Evolutionary conservation across 2,329 filamentous ascomycete species (phyloP), one percentile per base, ranked within the genome.

Genomic region (Tolypocladium album): DNA sequence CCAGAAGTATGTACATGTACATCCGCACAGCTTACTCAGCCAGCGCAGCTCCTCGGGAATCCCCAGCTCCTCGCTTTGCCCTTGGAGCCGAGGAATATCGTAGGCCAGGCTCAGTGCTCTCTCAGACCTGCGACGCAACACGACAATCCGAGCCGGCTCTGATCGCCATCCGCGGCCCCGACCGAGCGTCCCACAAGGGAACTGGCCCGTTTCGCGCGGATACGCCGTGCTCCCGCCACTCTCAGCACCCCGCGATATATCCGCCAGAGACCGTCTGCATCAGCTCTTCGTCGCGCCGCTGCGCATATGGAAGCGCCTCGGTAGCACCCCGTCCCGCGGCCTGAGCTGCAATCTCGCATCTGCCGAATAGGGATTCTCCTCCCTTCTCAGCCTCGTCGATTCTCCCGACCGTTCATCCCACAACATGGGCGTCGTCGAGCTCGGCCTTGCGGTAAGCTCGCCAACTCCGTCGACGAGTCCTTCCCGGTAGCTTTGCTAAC

Each of bases 361-460:
- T n/a, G 3, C 20, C 1, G 20, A 36, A 55, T 40, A 40, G 6
- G 39, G 5, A 43, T n/a, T 2, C 40, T 11, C 11, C 20, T 34
- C 12, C 50, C 20, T 11, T n/a, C 50, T 4, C 31, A 38, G 31
- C 20, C 9, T 22, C 27, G 15, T 55, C 31, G 9, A 8, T 12
- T 13, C 50, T 22, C 11, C 31, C 5, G 31, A 36, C 20, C 40
- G n/a, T 24, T 11, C 56, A n/a, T 47, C 15, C 34, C 12, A 20
- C 40, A 31, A 36, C 40, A 64, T 64, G 63, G 58, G 55, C 27
- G 22, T 50, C 42, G 22, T 60, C 50, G 63, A 61, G 55, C 60
- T 58, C 53, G 60, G 61, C 58, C 62, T 58, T 11, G 40, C 57
- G 59, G 63, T 63, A 61, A 27, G 55, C 22, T 8, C 57, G 36